A percentile compares a stretch with the other conserved stretches of the same genome.
These are phyloP conservation scores for Aspergillus sp. DNA, from an alignment of 2,329 filamentous ascomycete genomes.

Conservation along the genomic window DNA sequence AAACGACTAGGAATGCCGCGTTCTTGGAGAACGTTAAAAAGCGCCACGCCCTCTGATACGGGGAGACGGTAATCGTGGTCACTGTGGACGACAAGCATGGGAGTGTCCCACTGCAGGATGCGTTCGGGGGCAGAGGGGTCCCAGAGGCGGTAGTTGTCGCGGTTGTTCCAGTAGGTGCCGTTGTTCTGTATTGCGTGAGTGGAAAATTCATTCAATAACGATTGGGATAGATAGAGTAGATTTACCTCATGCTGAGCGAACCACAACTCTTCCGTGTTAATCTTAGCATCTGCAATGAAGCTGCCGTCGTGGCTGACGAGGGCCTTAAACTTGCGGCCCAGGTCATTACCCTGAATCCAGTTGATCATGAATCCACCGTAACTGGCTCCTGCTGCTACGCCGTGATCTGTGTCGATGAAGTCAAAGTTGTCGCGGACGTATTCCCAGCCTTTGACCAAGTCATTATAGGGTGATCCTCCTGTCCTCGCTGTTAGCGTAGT, in stretches of 20 bases:
- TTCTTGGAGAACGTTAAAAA: conserved; percentile 75
- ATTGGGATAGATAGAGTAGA: conserved; percentile 1
- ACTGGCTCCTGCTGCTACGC: conserved; percentile 36
- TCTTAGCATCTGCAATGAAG: conserved; percentile 55
- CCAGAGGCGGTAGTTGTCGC: conserved; percentile 60
- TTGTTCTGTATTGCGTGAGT: conserved; percentile 13
- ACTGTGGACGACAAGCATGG: conserved; percentile 77
- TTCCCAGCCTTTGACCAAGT: conserved; percentile 72
- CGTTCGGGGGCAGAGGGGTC: conserved; percentile 54
- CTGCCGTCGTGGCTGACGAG: conserved; percentile 85
- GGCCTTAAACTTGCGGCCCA: conserved; percentile 79
- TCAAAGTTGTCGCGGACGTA: conserved; percentile 48
- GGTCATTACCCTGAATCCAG: conserved; percentile 82
- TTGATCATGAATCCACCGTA: conserved; percentile 49
- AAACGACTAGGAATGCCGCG: conserved; percentile 67
- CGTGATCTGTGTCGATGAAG: conserved; percentile 32
- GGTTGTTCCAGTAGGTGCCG: conserved; percentile 47
- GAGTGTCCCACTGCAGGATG: conserved; percentile 66
- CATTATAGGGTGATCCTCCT: conserved; percentile 60
- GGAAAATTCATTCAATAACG: background rate
- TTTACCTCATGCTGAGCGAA: conserved; percentile 44
- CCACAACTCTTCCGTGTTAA: conserved; percentile 47
- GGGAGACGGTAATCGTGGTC: conserved; percentile 81
- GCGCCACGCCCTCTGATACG: conserved; percentile 68
- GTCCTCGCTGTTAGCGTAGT: conserved; percentile 1